Evolutionary conservation across 2,329 filamentous ascomycete genomes (phyloP), one percentile per base, ranked within the genome.

Genomic region (Berkeleyomyces rouxiae): DNA sequence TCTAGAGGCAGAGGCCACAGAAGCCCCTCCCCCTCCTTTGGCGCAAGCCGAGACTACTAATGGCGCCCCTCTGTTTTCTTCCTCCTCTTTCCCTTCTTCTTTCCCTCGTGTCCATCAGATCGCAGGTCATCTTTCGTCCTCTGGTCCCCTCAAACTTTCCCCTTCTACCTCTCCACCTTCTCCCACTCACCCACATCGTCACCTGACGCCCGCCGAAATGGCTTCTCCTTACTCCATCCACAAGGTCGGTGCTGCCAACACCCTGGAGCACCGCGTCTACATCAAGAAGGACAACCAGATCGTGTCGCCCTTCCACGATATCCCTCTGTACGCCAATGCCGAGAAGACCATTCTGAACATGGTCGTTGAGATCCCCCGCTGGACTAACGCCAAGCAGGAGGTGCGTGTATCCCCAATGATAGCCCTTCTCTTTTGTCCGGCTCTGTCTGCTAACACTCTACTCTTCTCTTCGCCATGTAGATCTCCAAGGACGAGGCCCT

Each of bases 371-470:
- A 96, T 99, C 71, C 93, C 93, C 72, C 87, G 93, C 79, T 99
- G 93, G 93, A 96, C 92, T 80, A 99, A 99, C 79, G 93, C 88
- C 72, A 99, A 99, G 85, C 88, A 95, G 77, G 93, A 99, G 88
- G 92, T 96, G 76, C 69, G 86, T 63, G 58, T 51, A 4, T 58
- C 42, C 40, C 43, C 31, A 51, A 31, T 42, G 49, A 10, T 31
- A 31, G 9, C 42, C 43, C n/a, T 31, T 58, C 58, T 47, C 33
- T 57, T 31, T 47, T 37, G 31, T 7, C 37, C 40, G 16, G n/a
- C n/a, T 31, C 13, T 9, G 36, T 58, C 16, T 37, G 36, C 59
- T 61, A 55, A 61, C 58, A 16, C 23, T 23, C 40, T 16, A 6
- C 36, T 57, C 10, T 16, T 60, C 47, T 58, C 23, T 10, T 7